A percentile compares a stretch with the other conserved stretches of the same genome.
phyloP scores from a whole-genome alignment of 306 rosid genomes.

The Lablab purpureus region DNA sequence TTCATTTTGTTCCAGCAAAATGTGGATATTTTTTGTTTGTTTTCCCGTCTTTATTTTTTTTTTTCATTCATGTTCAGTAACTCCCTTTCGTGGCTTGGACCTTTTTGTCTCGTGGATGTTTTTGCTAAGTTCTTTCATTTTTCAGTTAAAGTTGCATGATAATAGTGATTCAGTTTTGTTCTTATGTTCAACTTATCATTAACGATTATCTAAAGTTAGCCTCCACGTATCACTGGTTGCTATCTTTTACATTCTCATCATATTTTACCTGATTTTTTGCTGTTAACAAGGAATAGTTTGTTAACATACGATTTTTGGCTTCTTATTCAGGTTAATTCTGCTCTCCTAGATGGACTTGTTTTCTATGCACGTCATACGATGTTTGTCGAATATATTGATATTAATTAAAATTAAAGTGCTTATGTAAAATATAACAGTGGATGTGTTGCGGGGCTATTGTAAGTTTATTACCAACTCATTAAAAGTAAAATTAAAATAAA shows the following conservation, averaged over 20 bases:
- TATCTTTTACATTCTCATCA: not conserved
- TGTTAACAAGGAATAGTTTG: not conserved
- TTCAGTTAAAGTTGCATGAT: slow-evolving; percentile 47
- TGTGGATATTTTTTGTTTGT: slow-evolving; percentile 58
- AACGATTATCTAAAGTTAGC: slow-evolving; percentile 3
- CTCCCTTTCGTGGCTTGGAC: slow-evolving; percentile 46
- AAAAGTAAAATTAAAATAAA: not conserved
- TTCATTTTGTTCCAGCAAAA: slow-evolving; percentile 63
- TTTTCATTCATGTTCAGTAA: slow-evolving; percentile 24
- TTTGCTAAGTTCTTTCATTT: slow-evolving; percentile 37
- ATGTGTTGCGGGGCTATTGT: not conserved
- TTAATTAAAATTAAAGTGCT: not conserved
- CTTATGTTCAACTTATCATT: slow-evolving; percentile 2
- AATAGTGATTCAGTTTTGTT: slow-evolving; percentile 44
- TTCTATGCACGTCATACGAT: not conserved
- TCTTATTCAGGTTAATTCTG: not conserved
- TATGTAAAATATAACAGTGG: not conserved
- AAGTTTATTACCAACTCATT: not conserved
- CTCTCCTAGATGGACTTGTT: not conserved
- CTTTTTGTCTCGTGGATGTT: slow-evolving; percentile 53
- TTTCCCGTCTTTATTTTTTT: slow-evolving; percentile 36
- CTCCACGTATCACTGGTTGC: not conserved
- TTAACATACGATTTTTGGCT: not conserved
- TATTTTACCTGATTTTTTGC: too few species aligned
- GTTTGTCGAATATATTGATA: not conserved